These are phyloP conservation scores for Alternaria incomplexa DNA, from an alignment of 2,329 filamentous ascomycete genomes.

Conservation along the genomic window DNA sequence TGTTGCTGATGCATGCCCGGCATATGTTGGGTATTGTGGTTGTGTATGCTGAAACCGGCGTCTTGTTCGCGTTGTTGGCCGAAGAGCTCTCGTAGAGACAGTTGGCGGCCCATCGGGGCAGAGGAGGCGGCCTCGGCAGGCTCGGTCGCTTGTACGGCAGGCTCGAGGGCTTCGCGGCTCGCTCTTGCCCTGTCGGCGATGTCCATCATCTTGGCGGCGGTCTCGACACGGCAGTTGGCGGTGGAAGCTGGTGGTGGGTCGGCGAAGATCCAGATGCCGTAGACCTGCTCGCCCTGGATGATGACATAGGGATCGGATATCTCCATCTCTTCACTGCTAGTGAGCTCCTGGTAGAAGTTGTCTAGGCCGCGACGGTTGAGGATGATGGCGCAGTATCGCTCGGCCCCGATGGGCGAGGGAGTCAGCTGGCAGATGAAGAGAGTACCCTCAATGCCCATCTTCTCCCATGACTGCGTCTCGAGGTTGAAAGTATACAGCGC, in stretches of 20 bases:
- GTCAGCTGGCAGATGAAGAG: conserved; percentile 80
- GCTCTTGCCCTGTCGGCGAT: conserved; percentile 60
- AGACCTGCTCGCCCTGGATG: conserved; percentile 57
- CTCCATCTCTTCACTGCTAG: conserved; percentile 53
- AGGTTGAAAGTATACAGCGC: conserved; percentile 83
- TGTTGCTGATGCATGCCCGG: conserved; percentile 47
- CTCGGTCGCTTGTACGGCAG: conserved; percentile 32
- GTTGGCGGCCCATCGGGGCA: conserved; percentile 59
- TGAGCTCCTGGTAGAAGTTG: conserved; percentile 55
- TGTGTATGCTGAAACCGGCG: conserved; percentile 57
- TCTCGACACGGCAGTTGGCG: conserved; percentile 57
- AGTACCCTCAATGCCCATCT: conserved; percentile 82
- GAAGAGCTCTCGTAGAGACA: conserved; percentile 61
- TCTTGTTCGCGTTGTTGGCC: conserved; percentile 61
- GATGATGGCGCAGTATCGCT: conserved; percentile 54
- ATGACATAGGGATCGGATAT: conserved; percentile 66
- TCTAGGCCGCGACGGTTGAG: conserved; percentile 57
- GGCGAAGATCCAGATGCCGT: conserved; percentile 70
- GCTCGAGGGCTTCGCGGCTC: conserved; percentile 53
- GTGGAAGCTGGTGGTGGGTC: conserved; percentile 63
- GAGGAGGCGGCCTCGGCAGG: conserved; percentile 41
- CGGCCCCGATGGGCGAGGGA: conserved; percentile 42
- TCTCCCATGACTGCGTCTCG: conserved; percentile 75
- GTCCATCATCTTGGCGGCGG: conserved; percentile 61
- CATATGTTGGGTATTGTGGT: conserved; percentile 45